These are phyloP conservation scores for Aspergillus sp. DNA, from an alignment of 2,329 filamentous ascomycete species.

Conservation along the genomic window DNA sequence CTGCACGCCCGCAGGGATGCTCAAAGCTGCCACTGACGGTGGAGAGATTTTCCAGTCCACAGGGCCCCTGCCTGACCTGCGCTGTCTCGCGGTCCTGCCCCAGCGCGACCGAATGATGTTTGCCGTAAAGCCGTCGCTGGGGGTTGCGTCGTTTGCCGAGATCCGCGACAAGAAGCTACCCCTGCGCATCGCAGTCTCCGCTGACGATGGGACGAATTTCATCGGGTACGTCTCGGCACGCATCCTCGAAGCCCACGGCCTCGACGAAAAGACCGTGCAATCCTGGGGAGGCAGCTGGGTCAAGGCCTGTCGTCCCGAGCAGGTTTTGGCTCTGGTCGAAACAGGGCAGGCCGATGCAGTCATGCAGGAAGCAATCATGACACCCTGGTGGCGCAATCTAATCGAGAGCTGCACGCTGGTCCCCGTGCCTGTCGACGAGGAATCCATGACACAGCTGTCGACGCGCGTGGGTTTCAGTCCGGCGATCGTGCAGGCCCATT, in stretches of 20 bases:
- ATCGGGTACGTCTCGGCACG: neutral
- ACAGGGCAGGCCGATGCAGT: neutral
- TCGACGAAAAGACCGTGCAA: neutral
- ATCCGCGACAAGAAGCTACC: neutral
- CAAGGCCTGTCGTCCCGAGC: neutral
- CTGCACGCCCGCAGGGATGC: neutral
- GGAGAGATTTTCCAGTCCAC: neutral
- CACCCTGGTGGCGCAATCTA: conserved; percentile 2
- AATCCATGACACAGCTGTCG: neutral
- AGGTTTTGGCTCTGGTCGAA: neutral
- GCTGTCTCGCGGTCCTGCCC: neutral
- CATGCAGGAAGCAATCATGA: conserved; percentile 3
- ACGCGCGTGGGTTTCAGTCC: neutral
- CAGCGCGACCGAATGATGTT: conserved; percentile 6
- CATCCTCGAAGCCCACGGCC: neutral
- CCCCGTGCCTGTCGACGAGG: neutral
- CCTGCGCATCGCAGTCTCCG: neutral
- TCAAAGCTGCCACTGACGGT: neutral
- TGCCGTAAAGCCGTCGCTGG: neutral
- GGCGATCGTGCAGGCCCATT: neutral
- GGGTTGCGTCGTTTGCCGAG: neutral
- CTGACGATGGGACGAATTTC: conserved; percentile 2
- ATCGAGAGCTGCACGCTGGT: neutral
- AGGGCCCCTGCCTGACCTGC: neutral
- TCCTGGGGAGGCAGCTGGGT: neutral